Conservation (phyloP, 2,329 filamentous ascomycete species). For the Didymella exigua region DNA sequence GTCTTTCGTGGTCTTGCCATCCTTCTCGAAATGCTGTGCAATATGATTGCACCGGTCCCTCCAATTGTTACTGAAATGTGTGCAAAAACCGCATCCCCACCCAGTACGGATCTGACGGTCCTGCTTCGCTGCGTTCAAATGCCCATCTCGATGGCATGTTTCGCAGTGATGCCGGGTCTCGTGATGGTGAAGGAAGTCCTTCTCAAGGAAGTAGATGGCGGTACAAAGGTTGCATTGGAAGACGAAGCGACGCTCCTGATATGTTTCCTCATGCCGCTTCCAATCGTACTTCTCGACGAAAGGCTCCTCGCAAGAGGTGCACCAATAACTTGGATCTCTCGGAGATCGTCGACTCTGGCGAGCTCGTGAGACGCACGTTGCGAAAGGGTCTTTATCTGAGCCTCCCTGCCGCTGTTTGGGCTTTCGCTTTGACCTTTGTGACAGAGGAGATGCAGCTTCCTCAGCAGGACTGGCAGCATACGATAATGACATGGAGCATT, state of each 20-base stretch:
- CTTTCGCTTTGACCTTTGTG: constrained; percentile 4
- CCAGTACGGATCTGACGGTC: constrained; percentile 55
- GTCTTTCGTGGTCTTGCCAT: constrained; percentile 60
- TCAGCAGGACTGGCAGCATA: constrained; percentile 8
- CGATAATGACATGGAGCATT: constrained; percentile 2
- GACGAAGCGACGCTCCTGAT: constrained; percentile 68
- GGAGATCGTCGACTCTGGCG: constrained; percentile 29
- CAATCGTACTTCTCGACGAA: constrained; percentile 71
- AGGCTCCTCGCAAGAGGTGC: constrained; percentile 60
- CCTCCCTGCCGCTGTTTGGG: constrained; percentile 11
- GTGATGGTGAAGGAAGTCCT: constrained; percentile 69
- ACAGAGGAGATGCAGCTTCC: background rate
- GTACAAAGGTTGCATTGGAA: constrained; percentile 69
- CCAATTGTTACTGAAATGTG: constrained; percentile 64
- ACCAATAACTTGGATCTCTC: constrained; percentile 41
- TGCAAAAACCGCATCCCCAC: constrained; percentile 72
- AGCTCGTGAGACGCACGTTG: constrained; percentile 36
- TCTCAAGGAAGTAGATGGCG: constrained; percentile 68
- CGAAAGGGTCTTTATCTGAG: constrained; percentile 31
- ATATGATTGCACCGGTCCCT: constrained; percentile 70
- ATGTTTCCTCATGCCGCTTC: constrained; percentile 71
- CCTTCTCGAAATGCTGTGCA: constrained; percentile 65
- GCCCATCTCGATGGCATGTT: constrained; percentile 58
- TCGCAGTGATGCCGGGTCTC: constrained; percentile 65
- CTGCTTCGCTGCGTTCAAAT: constrained; percentile 49